These are phyloP conservation scores for Pseudocercospora pini-densiflorae DNA, from an alignment of 2,329 filamentous ascomycete species.

Conservation along the genomic window DNA sequence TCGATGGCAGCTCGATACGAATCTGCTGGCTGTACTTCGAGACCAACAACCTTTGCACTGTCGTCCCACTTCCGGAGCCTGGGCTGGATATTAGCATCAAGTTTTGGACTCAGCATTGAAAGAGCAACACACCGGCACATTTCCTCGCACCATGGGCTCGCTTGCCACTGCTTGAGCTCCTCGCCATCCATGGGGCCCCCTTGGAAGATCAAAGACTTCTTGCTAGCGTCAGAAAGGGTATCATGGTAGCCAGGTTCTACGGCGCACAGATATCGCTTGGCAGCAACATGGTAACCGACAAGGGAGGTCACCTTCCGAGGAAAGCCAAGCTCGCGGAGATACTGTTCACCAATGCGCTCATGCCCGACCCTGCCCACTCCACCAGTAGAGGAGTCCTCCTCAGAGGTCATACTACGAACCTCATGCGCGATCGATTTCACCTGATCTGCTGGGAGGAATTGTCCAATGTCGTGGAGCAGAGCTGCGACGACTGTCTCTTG, in stretches of 20 bases:
- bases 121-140: constrained; percentile 22
- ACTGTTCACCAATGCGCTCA: constrained; percentile 45
- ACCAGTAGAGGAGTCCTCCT: not conserved
- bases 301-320: constrained; percentile 40
- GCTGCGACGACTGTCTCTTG: constrained; percentile 43
- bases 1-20: constrained; percentile 24
- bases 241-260: constrained; percentile 27
- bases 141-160: constrained; percentile 25
- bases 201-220: constrained; percentile 44
- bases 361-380: constrained; percentile 45
- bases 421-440: constrained; percentile 29
- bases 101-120: not conserved
- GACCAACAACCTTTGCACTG: constrained; percentile 27
- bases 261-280: constrained; percentile 47
- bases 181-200: constrained; percentile 42
- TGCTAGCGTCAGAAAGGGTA: constrained; percentile 36
- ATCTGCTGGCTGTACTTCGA: constrained; percentile 19
- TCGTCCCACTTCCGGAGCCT: constrained; percentile 31
- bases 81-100: not conserved
- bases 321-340: constrained; percentile 41
- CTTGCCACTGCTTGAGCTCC: constrained; percentile 33
- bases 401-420: constrained; percentile 24
- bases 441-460: constrained; percentile 42
- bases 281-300: constrained; percentile 46
- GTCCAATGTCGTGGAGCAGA: constrained; percentile 50